Evolutionary conservation across 106 monocot species (phyloP).

Genomic region (Allium sativum): DNA sequence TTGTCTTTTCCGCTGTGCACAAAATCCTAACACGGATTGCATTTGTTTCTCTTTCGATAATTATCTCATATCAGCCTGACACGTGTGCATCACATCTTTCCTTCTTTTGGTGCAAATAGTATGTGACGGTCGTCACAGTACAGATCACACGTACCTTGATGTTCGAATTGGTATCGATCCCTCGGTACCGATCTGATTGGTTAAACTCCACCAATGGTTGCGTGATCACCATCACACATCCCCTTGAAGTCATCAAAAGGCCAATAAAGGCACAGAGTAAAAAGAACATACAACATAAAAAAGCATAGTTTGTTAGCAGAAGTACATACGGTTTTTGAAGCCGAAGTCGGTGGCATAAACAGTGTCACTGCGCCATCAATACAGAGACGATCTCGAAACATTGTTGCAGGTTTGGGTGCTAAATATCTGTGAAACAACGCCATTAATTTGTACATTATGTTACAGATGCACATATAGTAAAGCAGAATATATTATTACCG

Average conservation of each 20-base stretch:
- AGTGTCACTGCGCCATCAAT: slow-evolving; percentile 90
- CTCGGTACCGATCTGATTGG: too few species aligned
- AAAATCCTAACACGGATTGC: too few species aligned
- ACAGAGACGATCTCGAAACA: slow-evolving; percentile 69
- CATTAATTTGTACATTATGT: not conserved
- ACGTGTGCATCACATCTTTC: too few species aligned
- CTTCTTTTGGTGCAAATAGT: too few species aligned
- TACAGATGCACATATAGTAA: not conserved
- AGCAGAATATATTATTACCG: slow-evolving; percentile 7
- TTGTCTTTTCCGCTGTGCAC: too few species aligned
- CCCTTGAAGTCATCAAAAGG: not conserved
- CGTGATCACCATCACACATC: too few species aligned
- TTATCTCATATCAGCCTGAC: too few species aligned
- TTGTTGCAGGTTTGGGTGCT: slow-evolving; percentile 76
- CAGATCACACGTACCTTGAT: too few species aligned
- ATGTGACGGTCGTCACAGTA: too few species aligned
- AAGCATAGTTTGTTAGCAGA: not conserved
- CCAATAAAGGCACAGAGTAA: not conserved
- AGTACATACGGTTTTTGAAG: slow-evolving; percentile 56
- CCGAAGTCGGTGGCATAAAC: slow-evolving; percentile 96
- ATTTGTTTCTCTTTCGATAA: too few species aligned
- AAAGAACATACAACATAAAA: not conserved
- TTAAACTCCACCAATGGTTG: too few species aligned
- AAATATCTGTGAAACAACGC: slow-evolving; percentile 43
- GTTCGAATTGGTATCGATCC: too few species aligned